Conservation (phyloP, 1,284 basidiomycete species). For the Coniferiporia sulphurascens region DNA sequence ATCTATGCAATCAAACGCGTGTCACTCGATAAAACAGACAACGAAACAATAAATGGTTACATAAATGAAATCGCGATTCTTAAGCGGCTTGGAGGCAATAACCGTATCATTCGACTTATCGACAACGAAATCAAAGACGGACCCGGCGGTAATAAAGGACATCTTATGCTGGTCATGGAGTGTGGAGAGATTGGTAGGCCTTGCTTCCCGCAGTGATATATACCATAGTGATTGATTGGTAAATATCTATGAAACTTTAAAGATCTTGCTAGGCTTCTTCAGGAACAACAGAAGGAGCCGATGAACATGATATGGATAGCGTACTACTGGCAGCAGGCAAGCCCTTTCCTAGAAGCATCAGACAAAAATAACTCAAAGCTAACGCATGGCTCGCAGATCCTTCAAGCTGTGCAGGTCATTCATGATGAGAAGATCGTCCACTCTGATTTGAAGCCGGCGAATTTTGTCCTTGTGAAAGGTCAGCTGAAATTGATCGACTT, state of each 20-base stretch:
- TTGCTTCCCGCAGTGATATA: not conserved
- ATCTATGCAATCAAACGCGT: constrained; percentile 89
- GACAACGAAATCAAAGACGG: constrained; percentile 74
- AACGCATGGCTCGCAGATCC: constrained; percentile 57
- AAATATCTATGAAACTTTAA: not conserved
- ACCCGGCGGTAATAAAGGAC: constrained; percentile 59
- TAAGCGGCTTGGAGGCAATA: constrained; percentile 83
- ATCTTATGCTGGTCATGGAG: constrained; percentile 86
- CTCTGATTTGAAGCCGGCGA: constrained; percentile 93
- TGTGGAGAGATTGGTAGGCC: constrained; percentile 74
- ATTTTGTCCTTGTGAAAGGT: constrained; percentile 91
- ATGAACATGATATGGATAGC: constrained; percentile 90
- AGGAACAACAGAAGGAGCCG: constrained; percentile 76
- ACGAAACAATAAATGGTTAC: constrained; percentile 85
- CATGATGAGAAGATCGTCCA: constrained; percentile 97
- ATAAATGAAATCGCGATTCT: constrained; percentile 91
- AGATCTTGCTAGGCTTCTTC: constrained; percentile 77
- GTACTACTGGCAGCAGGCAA: constrained; percentile 92
- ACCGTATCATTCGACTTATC: constrained; percentile 82
- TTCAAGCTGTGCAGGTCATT: constrained; percentile 92
- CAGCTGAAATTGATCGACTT: constrained; percentile 95
- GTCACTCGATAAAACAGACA: constrained; percentile 77
- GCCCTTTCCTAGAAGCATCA: constrained; percentile 19
- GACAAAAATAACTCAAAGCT: constrained; percentile 5
- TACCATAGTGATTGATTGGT: not conserved